phyloP scores from a whole-genome alignment of 1,284 basidiomycete genomes.

The Lentinus polychrous region DNA sequence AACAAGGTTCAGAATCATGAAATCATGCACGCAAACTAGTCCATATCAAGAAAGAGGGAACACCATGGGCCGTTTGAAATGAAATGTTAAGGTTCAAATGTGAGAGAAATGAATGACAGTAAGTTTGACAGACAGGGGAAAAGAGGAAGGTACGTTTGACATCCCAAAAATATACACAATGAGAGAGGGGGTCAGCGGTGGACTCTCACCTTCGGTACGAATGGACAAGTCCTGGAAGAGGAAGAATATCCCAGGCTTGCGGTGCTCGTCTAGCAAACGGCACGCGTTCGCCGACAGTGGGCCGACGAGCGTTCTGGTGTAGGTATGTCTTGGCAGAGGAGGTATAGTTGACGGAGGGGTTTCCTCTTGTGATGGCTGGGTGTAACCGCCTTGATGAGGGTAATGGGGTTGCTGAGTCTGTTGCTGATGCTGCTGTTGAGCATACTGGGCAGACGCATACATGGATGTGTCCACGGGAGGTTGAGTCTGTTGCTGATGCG shows the following conservation, averaged over 20 bases:
- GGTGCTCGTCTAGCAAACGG: constrained; percentile 75
- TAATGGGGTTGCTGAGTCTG: constrained; percentile 23
- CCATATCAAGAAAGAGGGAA: constrained; percentile 7
- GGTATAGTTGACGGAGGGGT: constrained; percentile 28
- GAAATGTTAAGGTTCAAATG: background rate
- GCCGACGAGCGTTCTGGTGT: constrained; percentile 84
- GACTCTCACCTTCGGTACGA: constrained; percentile 64
- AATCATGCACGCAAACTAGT: constrained; percentile 2
- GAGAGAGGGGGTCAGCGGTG: background rate
- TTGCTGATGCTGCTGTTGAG: constrained; percentile 25
- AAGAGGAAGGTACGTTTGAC: constrained; percentile 9
- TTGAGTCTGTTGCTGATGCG: constrained; percentile 6
- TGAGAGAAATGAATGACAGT: constrained; percentile 8
- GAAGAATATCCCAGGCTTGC: constrained; percentile 81
- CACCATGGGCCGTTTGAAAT: constrained; percentile 10
- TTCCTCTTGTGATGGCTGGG: constrained; percentile 23
- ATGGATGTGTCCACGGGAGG: constrained; percentile 26
- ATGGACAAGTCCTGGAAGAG: constrained; percentile 85
- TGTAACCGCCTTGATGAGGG: constrained; percentile 21
- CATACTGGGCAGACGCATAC: constrained; percentile 31
- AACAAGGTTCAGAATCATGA: constrained; percentile 3
- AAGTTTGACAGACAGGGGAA: constrained; percentile 10
- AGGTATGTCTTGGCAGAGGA: constrained; percentile 55
- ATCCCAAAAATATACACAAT: constrained; percentile 5
- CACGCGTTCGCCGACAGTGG: constrained; percentile 81